A percentile compares a stretch with the other conserved stretches of the same genome.
Conservation (phyloP, 768 basidiomycete species). For the Calocera cornea region DNA sequence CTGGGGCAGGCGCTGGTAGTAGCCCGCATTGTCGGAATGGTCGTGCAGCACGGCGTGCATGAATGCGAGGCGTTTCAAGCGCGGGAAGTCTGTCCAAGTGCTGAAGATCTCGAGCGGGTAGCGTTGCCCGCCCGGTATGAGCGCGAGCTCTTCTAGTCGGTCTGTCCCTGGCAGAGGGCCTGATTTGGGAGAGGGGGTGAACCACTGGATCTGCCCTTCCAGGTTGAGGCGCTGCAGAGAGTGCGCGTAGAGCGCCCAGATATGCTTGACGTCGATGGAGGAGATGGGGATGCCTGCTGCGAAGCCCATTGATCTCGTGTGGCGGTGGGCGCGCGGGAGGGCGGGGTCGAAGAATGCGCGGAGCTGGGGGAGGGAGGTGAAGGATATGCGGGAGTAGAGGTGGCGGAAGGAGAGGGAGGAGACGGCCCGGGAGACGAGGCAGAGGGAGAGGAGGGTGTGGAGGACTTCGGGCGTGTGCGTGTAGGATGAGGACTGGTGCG, state of each 20-base stretch:
- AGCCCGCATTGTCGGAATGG: background rate
- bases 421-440: background rate
- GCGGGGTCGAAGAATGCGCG: background rate
- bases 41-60: slow-evolving; percentile 1
- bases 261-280: background rate
- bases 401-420: background rate
- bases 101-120: background rate
- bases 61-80: background rate
- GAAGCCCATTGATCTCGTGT: background rate
- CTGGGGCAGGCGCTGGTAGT: background rate
- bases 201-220: background rate
- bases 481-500: background rate
- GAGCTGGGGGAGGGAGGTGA: background rate
- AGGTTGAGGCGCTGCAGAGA: background rate
- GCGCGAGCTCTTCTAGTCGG: background rate
- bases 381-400: background rate
- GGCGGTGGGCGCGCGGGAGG: background rate
- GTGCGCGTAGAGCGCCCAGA: background rate
- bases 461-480: background rate
- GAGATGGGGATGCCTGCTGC: background rate
- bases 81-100: background rate
- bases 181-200: background rate
- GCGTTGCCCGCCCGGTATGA: background rate
- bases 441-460: background rate
- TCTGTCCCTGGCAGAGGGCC: background rate